A percentile compares a stretch with the other conserved stretches of the same genome.
Conservation (phyloP, 2,329 filamentous ascomycete genomes). For the Penicillium olsonii region DNA sequence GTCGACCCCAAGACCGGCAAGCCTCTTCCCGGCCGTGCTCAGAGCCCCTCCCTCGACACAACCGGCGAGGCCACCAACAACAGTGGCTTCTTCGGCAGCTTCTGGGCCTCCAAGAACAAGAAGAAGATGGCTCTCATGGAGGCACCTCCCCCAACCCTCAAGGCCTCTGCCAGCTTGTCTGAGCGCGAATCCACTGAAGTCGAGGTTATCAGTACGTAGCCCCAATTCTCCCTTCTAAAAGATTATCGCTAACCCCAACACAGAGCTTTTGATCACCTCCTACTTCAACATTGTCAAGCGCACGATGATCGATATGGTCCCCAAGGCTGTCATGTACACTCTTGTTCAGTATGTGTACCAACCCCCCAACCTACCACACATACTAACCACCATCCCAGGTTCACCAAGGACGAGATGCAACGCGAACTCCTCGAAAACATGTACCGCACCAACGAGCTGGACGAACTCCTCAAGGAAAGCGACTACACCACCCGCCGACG, state of each 20-base stretch:
- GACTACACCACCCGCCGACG: conserved; percentile 92
- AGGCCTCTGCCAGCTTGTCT: conserved; percentile 88
- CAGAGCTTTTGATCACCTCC: conserved; percentile 90
- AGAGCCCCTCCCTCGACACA: conserved; percentile 70
- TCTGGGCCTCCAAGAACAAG: conserved; percentile 99
- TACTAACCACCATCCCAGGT: conserved; percentile 53
- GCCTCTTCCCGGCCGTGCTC: conserved; percentile 76
- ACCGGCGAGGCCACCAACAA: conserved; percentile 57
- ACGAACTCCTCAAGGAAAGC: conserved; percentile 94
- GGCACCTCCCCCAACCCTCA: conserved; percentile 84
- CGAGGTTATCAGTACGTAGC: conserved; percentile 87
- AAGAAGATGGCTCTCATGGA: conserved; percentile 99
- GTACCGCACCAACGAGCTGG: conserved; percentile 87
- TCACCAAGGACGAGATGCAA: conserved; percentile 98
- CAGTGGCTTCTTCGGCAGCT: conserved; percentile 94
- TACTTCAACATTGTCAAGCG: conserved; percentile 98
- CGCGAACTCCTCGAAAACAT: conserved; percentile 94
- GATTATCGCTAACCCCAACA: conserved; percentile 15
- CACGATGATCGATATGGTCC: conserved; percentile 99
- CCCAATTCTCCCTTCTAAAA: conserved; percentile 12
- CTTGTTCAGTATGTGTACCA: conserved; percentile 77
- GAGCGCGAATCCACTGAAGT: conserved; percentile 96
- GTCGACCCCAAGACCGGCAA: conserved; percentile 99
- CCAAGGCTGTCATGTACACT: conserved; percentile 97
- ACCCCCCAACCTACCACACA: background rate